Percentiles rank a stretch among this genome's conserved stretches.
Conservation (phyloP, 805 yeast species). For the Kluyveromyces wickerhamii region DNA sequence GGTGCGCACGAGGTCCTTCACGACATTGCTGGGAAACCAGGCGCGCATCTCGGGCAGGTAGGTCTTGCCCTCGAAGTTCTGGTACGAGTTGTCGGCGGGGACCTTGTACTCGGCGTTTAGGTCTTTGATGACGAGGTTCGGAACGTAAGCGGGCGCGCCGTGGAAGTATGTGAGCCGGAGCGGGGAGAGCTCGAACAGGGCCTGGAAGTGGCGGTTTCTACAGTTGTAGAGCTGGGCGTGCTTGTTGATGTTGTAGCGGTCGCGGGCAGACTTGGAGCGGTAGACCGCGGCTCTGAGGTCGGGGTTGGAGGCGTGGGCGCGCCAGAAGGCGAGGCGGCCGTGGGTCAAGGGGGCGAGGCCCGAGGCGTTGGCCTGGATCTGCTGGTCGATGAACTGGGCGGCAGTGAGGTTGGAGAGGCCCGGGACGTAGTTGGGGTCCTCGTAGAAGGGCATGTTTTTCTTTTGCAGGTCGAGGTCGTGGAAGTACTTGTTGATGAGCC, state of each 20-base stretch:
- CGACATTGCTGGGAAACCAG: slow-evolving; percentile 37
- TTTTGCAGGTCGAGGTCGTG: slow-evolving; percentile 3
- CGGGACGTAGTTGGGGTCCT: slow-evolving; percentile 10
- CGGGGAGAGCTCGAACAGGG: slow-evolving; percentile 43
- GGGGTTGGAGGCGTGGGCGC: neutral
- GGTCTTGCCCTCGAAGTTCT: slow-evolving; percentile 33
- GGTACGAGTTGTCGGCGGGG: slow-evolving; percentile 28
- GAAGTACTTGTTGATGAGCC: slow-evolving; percentile 5
- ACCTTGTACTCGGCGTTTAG: slow-evolving; percentile 42
- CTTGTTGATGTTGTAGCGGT: slow-evolving; percentile 32
- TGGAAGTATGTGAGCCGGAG: slow-evolving; percentile 46
- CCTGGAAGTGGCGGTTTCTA: slow-evolving; percentile 51
- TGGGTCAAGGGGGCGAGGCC: slow-evolving; percentile 5
- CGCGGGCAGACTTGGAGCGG: slow-evolving; percentile 4
- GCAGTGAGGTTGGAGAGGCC: slow-evolving; percentile 6
- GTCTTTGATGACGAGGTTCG: slow-evolving; percentile 35
- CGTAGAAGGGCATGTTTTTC: slow-evolving; percentile 4
- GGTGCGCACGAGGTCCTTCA: slow-evolving; percentile 11
- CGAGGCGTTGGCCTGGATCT: slow-evolving; percentile 7
- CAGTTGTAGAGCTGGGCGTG: slow-evolving; percentile 39
- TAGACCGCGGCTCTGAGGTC: slow-evolving; percentile 1
- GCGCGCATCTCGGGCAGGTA: slow-evolving; percentile 47
- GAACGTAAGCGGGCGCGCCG: slow-evolving; percentile 51
- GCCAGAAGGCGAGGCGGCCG: slow-evolving; percentile 11
- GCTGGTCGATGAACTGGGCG: neutral